Conservation (phyloP, 495 filamentous ascomycete genomes). For the Poronia punctata region DNA sequence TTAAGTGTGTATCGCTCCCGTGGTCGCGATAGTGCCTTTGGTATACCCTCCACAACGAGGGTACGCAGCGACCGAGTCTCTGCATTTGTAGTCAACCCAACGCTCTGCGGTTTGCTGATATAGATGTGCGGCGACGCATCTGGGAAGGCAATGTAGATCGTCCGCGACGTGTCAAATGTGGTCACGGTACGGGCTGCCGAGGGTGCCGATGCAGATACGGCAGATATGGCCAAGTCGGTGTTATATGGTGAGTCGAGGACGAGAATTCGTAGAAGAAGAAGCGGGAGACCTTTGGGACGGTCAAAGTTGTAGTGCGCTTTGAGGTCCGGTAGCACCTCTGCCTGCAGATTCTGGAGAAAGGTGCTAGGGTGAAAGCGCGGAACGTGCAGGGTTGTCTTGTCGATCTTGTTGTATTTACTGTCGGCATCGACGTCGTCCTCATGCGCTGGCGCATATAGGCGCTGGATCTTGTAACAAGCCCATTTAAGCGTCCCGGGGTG, state of each 20-base stretch:
- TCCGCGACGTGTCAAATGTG: slow-evolving; percentile 49
- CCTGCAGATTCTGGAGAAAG: slow-evolving; percentile 66
- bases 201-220: slow-evolving; percentile 14
- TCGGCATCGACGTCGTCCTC: slow-evolving; percentile 27
- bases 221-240: slow-evolving; percentile 42
- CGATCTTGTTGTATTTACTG: slow-evolving; percentile 15
- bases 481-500: slow-evolving; percentile 66
- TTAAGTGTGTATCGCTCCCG: slow-evolving; percentile 61
- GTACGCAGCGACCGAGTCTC: slow-evolving; percentile 59
- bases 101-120: slow-evolving; percentile 48
- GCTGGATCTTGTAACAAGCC: slow-evolving; percentile 59
- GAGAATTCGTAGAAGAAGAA: slow-evolving; percentile 68
- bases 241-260: slow-evolving; percentile 67
- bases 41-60: slow-evolving; percentile 66
- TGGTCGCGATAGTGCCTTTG: slow-evolving; percentile 66
- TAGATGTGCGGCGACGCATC: slow-evolving; percentile 69
- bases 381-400: slow-evolving; percentile 42
- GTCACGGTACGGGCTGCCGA: slow-evolving; percentile 11
- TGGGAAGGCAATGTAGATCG: slow-evolving; percentile 73
- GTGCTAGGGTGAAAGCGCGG: slow-evolving; percentile 70
- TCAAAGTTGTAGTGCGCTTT: slow-evolving; percentile 76
- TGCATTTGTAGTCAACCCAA: slow-evolving; percentile 26
- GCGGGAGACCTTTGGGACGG: slow-evolving; percentile 52
- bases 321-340: slow-evolving; percentile 62
- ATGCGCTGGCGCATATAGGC: slow-evolving; percentile 26